A percentile compares a stretch with the other conserved stretches of the same genome.
These are phyloP conservation scores for Diversispora eburnea DNA, from an alignment of 192 early-diverging fungal genomes.

Conservation along the genomic window DNA sequence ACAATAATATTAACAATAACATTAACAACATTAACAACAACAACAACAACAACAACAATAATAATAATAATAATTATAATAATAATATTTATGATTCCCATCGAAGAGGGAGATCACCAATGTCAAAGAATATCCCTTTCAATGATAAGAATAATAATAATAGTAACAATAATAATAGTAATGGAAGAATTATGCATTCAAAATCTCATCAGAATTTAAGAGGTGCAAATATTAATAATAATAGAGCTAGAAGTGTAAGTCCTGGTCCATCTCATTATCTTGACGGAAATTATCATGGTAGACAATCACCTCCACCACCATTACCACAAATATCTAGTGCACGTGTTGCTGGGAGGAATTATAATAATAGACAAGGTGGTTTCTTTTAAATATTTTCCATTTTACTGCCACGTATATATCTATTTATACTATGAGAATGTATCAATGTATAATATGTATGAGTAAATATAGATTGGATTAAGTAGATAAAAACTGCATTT, in stretches of 20 bases:
- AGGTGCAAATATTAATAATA: neutral
- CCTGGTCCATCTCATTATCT: slow-evolving; percentile 1
- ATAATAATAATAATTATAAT: too few relatives aligned
- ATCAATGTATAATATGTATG: too few relatives aligned
- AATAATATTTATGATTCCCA: neutral
- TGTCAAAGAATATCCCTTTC: neutral
- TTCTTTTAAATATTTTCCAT: slow-evolving; percentile 1
- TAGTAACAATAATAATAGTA: neutral
- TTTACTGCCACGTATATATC: too few relatives aligned
- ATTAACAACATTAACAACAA: too few relatives aligned
- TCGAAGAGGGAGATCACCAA: neutral
- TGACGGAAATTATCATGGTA: neutral
- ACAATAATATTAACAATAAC: too few relatives aligned
- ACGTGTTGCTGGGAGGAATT: neutral
- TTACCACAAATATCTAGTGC: neutral
- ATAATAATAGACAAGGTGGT: neutral
- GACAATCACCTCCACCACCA: neutral
- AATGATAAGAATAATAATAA: neutral
- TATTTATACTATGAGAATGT: too few relatives aligned
- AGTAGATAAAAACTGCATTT: too few relatives aligned
- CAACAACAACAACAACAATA: too few relatives aligned
- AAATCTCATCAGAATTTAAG: neutral
- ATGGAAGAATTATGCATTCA: neutral
- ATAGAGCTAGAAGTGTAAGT: slow-evolving; percentile 11
- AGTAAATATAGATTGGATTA: too few relatives aligned